Conservation (phyloP, 768 basidiomycete genomes). For the Panaeolus papilionaceus region DNA sequence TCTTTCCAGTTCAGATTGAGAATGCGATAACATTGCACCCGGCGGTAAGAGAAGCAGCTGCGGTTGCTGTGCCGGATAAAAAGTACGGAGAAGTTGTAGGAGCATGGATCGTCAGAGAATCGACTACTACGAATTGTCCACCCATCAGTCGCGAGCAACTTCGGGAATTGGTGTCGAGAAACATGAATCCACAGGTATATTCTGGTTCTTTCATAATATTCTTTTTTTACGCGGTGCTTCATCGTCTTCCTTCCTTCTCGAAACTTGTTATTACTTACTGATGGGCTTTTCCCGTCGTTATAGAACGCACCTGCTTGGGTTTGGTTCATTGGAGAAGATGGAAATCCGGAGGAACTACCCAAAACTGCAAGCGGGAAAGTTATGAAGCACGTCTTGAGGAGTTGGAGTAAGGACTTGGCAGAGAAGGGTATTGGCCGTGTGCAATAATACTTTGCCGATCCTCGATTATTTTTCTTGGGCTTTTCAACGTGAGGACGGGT, state of each 20-base stretch:
- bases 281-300: not conserved
- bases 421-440: slow-evolving; percentile 48
- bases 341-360: slow-evolving; percentile 62
- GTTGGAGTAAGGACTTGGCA: slow-evolving; percentile 68
- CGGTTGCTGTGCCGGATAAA: slow-evolving; percentile 70
- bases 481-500: no score
- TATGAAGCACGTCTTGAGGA: slow-evolving; percentile 78
- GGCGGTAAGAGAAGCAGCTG: slow-evolving; percentile 73
- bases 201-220: slow-evolving; percentile 6
- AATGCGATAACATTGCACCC: slow-evolving; percentile 65
- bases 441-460: not conserved
- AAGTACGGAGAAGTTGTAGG: slow-evolving; percentile 83
- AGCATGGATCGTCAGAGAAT: slow-evolving; percentile 71
- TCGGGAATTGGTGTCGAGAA: slow-evolving; percentile 54
- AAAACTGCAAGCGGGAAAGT: slow-evolving; percentile 91
- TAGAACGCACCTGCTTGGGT: slow-evolving; percentile 85
- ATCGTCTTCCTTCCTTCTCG: slow-evolving; percentile 3
- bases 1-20: slow-evolving; percentile 88
- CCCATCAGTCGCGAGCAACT: slow-evolving; percentile 57
- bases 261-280: not conserved
- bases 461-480: no score
- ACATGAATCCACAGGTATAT: slow-evolving; percentile 83
- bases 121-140: slow-evolving; percentile 29
- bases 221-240: slow-evolving; percentile 7
- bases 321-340: slow-evolving; percentile 81